Evolutionary conservation across 2,329 filamentous ascomycete genomes (phyloP), one percentile per base, ranked within the genome.

Genomic region (Byssochlamys sp.): DNA sequence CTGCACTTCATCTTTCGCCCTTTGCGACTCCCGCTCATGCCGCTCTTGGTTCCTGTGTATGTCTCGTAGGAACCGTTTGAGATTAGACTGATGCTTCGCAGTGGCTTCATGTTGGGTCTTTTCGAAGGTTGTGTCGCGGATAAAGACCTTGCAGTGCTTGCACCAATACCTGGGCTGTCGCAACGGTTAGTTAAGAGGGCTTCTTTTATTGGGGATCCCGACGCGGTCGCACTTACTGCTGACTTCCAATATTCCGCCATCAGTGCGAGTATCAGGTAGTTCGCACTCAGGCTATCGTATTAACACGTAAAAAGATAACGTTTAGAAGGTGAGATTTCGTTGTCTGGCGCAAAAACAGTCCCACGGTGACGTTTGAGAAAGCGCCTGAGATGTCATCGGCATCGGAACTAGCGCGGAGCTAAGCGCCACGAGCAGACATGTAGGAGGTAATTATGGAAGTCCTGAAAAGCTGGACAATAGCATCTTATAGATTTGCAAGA

Each of bases 161-260:
- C 94, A 99, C 91, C 91, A 97, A 77, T 95, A 95, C 71, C 88
- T 92, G 4, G 91, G 91, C 72, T 85, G 57, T 53, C 50, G 10
- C 11, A 19, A 49, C n/a, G 24, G 54, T 73, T 58, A 71, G 66
- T 45, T 45, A 48, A 55, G 52, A n/a, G 29, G 31, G 14, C 9
- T 27, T 4, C 9, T 19, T 28, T 29, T 9, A 48, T 27, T 1
- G 5, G 9, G 14, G 35, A 29, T 9, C 1, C 4, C 24, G 26
- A 45, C n/a, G 39, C 14, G 39, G 19, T 35, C 7, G 26, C 19
- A 69, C 77, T 73, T 71, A 84, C 83, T 33, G 91, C 96, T 24
- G 92, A 96, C 73, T 97, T 97, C 94, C 94, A 97, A 77, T 96
- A 95, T 80, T 97, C 94, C 0, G 94, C 87, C 94, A 99, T 97